A percentile compares a stretch with the other conserved stretches of the same genome.
Evolutionary conservation across 2,329 filamentous ascomycete genomes (phyloP).

Genomic region (Neurospora crassa): DNA sequence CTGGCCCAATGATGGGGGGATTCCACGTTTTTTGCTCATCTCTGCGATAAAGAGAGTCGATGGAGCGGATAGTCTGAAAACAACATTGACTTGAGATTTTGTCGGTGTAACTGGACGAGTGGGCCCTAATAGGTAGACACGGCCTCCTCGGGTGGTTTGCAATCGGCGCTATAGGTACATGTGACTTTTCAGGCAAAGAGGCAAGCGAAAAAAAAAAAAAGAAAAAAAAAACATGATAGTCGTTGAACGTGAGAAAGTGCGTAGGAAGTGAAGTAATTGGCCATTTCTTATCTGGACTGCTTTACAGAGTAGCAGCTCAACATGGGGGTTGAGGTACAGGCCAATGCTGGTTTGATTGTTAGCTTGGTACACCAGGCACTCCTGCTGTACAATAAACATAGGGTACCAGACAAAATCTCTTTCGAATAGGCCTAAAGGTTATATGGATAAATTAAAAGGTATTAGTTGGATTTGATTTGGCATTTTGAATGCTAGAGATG

Average conservation of each 20-base stretch:
- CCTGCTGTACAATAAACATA: no score
- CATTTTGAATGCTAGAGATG: no score
- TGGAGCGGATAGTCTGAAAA: neutral
- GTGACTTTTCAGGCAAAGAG: neutral
- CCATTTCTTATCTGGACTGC: neutral
- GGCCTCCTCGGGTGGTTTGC: neutral
- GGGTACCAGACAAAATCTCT: no score
- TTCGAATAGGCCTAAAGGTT: no score
- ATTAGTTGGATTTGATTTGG: no score
- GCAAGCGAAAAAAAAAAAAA: neutral
- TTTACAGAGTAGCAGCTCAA: neutral
- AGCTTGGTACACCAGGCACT: no score
- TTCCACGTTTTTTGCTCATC: conserved; percentile 1
- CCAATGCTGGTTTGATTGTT: no score
- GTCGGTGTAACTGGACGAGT: neutral
- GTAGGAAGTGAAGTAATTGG: neutral
- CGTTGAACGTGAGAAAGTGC: neutral
- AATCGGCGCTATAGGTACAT: no score
- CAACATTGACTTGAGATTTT: neutral
- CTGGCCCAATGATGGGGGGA: conserved; percentile 2
- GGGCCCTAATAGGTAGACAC: neutral
- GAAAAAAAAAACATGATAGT: no score
- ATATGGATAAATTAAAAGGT: no score
- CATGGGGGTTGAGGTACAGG: neutral
- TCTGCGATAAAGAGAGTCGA: neutral